A percentile compares a stretch with the other conserved stretches of the same genome.
phyloP scores from a whole-genome alignment of 2,329 filamentous ascomycete genomes.

The Phyllosticta capitalensis region DNA sequence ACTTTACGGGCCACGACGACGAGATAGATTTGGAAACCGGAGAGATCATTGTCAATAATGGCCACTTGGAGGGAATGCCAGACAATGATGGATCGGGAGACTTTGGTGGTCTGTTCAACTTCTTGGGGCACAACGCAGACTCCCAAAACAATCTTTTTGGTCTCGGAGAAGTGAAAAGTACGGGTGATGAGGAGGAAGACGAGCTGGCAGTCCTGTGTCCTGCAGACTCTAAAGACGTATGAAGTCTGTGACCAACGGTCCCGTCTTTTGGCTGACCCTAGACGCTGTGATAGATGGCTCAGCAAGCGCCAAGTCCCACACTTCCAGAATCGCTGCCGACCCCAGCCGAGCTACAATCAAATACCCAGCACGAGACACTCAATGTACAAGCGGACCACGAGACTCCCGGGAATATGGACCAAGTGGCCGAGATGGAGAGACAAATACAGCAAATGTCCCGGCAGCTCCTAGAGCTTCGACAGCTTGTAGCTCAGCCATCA shows the following conservation, averaged over 20 bases:
- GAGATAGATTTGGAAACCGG: constrained; percentile 81
- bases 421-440: constrained; percentile 10
- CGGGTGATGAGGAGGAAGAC: neutral
- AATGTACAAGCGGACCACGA: neutral
- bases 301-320: neutral
- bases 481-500: neutral
- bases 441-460: constrained; percentile 1
- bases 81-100: constrained; percentile 33
- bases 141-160: neutral
- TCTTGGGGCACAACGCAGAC: neutral
- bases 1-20: constrained; percentile 77
- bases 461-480: neutral
- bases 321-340: neutral
- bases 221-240: neutral
- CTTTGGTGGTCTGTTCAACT: neutral
- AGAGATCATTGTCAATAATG: constrained; percentile 80
- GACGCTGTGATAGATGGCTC: neutral
- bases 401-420: constrained; percentile 5
- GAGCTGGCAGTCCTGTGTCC: neutral
- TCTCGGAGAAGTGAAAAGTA: neutral
- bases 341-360: neutral
- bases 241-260: neutral
- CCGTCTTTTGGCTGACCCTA: neutral
- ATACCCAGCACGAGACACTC: constrained; percentile 3
- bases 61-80: constrained; percentile 61